These are phyloP conservation scores for Eimeria necatrix DNA, from an alignment of 169 alveolate genomes.

Conservation along the genomic window DNA sequence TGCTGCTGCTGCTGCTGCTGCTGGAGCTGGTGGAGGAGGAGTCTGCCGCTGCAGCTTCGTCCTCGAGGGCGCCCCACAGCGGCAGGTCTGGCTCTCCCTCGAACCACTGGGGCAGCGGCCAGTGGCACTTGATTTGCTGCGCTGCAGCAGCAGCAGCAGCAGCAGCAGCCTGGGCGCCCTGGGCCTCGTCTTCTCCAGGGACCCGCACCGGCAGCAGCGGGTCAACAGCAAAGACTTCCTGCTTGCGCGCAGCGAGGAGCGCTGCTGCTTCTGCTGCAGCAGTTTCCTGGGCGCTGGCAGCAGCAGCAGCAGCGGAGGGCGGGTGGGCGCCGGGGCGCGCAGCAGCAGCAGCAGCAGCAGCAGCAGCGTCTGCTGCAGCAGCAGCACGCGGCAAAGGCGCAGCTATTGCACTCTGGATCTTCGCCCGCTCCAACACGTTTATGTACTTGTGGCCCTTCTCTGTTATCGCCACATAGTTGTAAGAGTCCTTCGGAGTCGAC, in stretches of 20 bases:
- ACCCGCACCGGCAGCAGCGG: constrained; percentile 26
- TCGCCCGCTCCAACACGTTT: constrained; percentile 69
- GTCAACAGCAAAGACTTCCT: constrained; percentile 14
- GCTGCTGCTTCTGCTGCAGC: constrained; percentile 68
- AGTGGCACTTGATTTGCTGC: background rate
- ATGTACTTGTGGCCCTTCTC: constrained; percentile 69
- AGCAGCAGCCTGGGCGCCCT: background rate
- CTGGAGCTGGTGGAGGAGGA: background rate
- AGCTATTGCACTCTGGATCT: background rate
- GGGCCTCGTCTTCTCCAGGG: constrained; percentile 26
- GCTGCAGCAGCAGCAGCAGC: constrained; percentile 37
- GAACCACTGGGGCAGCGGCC: constrained; percentile 50
- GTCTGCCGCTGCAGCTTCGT: background rate
- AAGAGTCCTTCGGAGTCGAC: constrained; percentile 73
- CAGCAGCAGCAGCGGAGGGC: constrained; percentile 33
- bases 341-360: background rate
- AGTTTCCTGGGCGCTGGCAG: constrained; percentile 1
- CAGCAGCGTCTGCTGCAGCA: constrained; percentile 44
- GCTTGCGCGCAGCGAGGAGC: constrained; percentile 34
- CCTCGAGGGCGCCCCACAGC: constrained; percentile 9
- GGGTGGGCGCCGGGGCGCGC: background rate
- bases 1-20: constrained; percentile 22
- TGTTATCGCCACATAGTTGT: constrained; percentile 46
- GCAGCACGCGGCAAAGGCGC: background rate
- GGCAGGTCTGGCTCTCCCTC: constrained; percentile 36